A percentile compares a stretch with the other conserved stretches of the same genome.
These are phyloP conservation scores for Musa schizocarpa DNA, from an alignment of 176 grass and related monocot genomes.

Conservation along the genomic window DNA sequence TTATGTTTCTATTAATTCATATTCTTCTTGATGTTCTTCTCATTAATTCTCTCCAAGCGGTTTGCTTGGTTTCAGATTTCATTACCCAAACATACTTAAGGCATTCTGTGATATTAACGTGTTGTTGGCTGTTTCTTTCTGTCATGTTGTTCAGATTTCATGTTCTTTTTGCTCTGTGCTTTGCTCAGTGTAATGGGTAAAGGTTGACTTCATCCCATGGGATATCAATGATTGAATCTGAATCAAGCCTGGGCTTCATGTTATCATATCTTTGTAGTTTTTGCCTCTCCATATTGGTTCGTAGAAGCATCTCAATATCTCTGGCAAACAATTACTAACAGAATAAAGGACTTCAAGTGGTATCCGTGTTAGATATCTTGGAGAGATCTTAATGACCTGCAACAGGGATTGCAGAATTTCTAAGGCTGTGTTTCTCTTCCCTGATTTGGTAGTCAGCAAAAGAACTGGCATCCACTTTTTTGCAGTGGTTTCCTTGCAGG, in stretches of 20 bases:
- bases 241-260: background rate
- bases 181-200: background rate
- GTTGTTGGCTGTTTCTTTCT: background rate
- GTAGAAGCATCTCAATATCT: too few species aligned
- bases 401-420: background rate
- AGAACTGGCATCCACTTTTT: background rate
- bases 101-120: background rate
- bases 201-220: background rate
- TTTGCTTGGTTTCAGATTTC: background rate
- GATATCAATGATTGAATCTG: background rate
- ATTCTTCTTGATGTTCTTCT: constrained; percentile 2
- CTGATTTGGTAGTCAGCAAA: background rate
- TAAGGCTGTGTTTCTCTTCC: background rate
- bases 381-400: background rate
- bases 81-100: too few species aligned
- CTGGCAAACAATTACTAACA: too few species aligned
- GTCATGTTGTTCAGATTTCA: background rate
- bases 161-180: background rate
- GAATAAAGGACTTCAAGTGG: constrained; percentile 37
- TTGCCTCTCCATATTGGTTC: background rate
- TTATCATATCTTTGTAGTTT: background rate
- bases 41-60: too few species aligned
- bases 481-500: background rate
- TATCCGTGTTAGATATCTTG: too few species aligned
- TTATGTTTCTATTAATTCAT: too few species aligned